phyloP scores from a whole-genome alignment of 192 early-diverging fungal genomes.

The Podila verticillata region DNA sequence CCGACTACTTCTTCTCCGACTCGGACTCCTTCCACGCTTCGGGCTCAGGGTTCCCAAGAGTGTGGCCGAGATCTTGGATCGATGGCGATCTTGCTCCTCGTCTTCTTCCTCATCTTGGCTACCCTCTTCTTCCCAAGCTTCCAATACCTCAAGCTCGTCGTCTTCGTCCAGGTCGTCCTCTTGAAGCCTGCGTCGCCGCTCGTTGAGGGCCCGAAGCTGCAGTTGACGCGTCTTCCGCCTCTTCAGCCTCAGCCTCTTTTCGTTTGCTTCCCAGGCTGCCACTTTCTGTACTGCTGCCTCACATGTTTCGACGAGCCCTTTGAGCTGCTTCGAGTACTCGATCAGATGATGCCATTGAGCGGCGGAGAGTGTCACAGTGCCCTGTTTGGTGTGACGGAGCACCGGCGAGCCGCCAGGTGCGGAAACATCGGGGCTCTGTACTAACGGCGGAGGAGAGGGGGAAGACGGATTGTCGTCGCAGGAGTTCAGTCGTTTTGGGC shows the following conservation, averaged over 20 bases:
- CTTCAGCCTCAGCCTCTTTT: constrained; percentile 3
- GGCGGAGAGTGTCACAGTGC: not conserved
- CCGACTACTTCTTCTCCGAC: not conserved
- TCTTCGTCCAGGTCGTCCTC: constrained; percentile 3
- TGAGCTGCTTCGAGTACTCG: constrained; percentile 24
- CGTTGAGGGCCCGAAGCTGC: constrained; percentile 1
- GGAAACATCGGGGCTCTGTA: not conserved
- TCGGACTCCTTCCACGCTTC: not conserved
- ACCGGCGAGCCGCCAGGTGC: too few species aligned
- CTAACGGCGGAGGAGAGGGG: not conserved
- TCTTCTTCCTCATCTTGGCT: constrained; percentile 20
- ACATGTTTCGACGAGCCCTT: constrained; percentile 2
- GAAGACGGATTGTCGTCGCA: not conserved
- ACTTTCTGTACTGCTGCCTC: constrained; percentile 14
- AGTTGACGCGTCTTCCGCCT: not conserved
- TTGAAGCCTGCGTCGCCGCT: constrained; percentile 2
- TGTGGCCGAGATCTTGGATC: not conserved
- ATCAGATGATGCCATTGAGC: constrained; percentile 20
- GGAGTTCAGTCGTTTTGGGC: not conserved
- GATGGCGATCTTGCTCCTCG: constrained; percentile 6
- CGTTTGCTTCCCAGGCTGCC: constrained; percentile 9
- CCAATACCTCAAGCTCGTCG: constrained; percentile 25
- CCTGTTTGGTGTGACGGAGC: not conserved
- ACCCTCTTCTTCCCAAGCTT: constrained; percentile 28
- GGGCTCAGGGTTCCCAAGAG: constrained; percentile 8